phyloP scores from a whole-genome alignment of 2,329 filamentous ascomycete genomes.

The Colletotrichum sp. region DNA sequence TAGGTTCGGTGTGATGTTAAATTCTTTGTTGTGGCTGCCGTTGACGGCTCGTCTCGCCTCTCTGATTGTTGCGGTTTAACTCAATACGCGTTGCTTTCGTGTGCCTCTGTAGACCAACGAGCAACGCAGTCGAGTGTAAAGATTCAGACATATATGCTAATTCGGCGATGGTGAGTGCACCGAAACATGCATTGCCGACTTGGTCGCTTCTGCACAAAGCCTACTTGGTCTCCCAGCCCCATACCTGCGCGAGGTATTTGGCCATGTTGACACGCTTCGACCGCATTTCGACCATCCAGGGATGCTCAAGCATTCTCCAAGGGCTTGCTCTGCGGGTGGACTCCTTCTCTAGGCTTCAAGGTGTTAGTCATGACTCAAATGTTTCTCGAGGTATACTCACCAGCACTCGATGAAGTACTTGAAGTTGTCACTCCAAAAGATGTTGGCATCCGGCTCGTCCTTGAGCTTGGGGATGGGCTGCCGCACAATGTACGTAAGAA shows the following conservation, averaged over 20 bases:
- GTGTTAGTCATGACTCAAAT: not conserved
- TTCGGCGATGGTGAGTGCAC: not conserved
- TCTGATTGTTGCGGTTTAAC: not conserved
- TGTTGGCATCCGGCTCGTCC: conserved; percentile 87
- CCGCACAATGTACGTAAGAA: conserved; percentile 95
- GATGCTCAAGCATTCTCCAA: conserved; percentile 99
- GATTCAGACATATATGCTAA: not conserved
- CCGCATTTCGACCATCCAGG: conserved; percentile 98
- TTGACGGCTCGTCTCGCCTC: not conserved
- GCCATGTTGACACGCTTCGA: conserved; percentile 97
- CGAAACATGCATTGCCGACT: not conserved
- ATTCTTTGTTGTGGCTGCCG: not conserved
- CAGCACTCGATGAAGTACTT: conserved; percentile 99
- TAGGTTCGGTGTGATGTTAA: not conserved
- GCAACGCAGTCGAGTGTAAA: not conserved
- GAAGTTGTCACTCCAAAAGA: conserved; percentile 96
- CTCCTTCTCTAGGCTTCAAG: conserved; percentile 86
- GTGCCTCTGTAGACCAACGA: not conserved
- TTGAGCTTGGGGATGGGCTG: conserved; percentile 95
- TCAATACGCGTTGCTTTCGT: not conserved
- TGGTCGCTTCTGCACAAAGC: not conserved
- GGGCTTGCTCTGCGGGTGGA: conserved; percentile 85
- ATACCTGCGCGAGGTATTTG: conserved; percentile 91
- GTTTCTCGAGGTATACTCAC: conserved; percentile 61
- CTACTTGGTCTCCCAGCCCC: conserved; percentile 84